Base-by-base conservation (phyloP, 768 basidiomycete genomes). In the Suillus subaureus region DNA sequence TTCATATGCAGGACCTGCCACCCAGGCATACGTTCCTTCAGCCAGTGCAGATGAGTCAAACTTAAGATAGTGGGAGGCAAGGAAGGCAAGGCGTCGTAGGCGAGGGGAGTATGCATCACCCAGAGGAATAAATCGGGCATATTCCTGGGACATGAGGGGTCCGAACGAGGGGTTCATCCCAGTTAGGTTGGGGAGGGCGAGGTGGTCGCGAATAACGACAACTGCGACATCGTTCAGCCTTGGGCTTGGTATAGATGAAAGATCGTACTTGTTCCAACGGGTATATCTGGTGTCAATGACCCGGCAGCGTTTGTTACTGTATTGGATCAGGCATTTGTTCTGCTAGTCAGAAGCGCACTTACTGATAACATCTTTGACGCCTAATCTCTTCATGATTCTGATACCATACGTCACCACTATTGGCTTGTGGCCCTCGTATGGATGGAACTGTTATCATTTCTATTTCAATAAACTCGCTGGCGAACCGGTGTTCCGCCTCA, bases 21-120 rank as follows among this genome's bases (percentile, higher is more conserved):
- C 94, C 92, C 93, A 96, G 1, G 93, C 93, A 70, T 96, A 96
- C 2, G 85, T 87, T 0, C 95, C 94, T 73, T 96, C 94, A 3
- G 85, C 86, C 15, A 96, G 80, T 3, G 88, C 88, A 33, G 80
- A 79, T 4, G 79, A 76, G 6, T 78, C 75, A 8, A 94, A 74
- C 2, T 79, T 75, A 42, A 96, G 84, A 28, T 84, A 74, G 69
- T 90, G 83, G 0, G 92, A 86, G 0, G 93, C 89, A 23, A 86
- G 82, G 78, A 94, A 96, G 0, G 86, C 85, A 15, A 89, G 79
- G 4, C 87, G 86, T n/a, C 93, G 87, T 23, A 96, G 81, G 3
- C 78, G 71, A 26, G 86, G 81, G 1, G 91, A 91, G 77, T 96
- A 95, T 0, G 94, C 93, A 68, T 93, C 86, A 11, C 93, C 93